Evolutionary conservation across 805 yeast species (phyloP).

Genomic region (Wickerhamiella shivajii): DNA sequence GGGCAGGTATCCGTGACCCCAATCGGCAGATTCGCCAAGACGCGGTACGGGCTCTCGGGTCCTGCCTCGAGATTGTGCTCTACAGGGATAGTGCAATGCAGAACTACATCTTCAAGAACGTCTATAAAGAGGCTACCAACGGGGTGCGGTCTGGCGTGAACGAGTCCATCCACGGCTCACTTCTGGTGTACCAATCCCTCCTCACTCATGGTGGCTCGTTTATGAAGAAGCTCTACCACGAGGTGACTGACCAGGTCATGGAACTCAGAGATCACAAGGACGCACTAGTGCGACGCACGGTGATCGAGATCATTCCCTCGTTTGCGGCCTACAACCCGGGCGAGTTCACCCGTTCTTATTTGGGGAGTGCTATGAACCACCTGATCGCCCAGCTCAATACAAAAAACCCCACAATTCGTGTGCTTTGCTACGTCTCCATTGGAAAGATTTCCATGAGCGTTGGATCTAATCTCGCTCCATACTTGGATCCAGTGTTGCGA

Average conservation of each 20-base stretch:
- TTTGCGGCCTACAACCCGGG: conserved; percentile 66
- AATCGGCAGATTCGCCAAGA: conserved; percentile 64
- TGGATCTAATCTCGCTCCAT: conserved; percentile 71
- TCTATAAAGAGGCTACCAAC: conserved; percentile 52
- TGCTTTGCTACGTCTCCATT: conserved; percentile 61
- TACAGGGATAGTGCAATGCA: conserved; percentile 61
- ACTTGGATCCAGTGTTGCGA: conserved; percentile 73
- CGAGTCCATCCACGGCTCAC: conserved; percentile 77
- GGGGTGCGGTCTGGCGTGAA: conserved; percentile 37
- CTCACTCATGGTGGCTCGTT: conserved; percentile 58
- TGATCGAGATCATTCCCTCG: conserved; percentile 70
- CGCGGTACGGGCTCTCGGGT: conserved; percentile 66
- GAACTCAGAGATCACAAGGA: conserved; percentile 65
- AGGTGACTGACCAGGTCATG: conserved; percentile 60
- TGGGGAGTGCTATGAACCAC: conserved; percentile 65
- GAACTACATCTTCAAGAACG: conserved; percentile 57
- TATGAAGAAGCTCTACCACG: conserved; percentile 55
- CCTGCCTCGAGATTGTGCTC: conserved; percentile 64
- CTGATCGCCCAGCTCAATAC: conserved; percentile 50
- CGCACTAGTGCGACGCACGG: conserved; percentile 62
- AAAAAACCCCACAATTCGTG: conserved; percentile 62
- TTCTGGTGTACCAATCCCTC: conserved; percentile 69
- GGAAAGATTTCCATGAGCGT: conserved; percentile 73
- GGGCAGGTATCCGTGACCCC: conserved; percentile 76
- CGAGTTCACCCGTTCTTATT: conserved; percentile 61